These are phyloP conservation scores for Prunus mume DNA, from an alignment of 306 rosid species.

Conservation along the genomic window DNA sequence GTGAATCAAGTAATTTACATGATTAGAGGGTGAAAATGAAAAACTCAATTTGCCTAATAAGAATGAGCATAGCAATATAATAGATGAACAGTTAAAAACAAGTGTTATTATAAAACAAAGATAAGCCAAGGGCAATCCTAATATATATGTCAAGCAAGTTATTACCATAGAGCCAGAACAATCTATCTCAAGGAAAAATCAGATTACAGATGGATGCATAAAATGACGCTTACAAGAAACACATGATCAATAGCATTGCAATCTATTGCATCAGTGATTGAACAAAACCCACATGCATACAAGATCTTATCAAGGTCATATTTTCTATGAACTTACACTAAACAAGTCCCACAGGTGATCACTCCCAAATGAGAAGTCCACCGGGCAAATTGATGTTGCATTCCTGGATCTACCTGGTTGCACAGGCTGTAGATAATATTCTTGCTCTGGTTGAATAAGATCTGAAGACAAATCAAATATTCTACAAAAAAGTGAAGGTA, in stretches of 20 bases:
- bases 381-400: conserved; percentile 88
- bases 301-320: conserved; percentile 11
- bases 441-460: conserved; percentile 89
- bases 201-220: not conserved
- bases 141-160: not conserved
- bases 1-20: not conserved
- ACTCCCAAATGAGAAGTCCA: conserved; percentile 90
- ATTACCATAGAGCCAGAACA: not conserved
- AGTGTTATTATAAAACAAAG: not conserved
- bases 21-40: conserved; percentile 7
- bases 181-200: not conserved
- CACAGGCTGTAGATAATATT: conserved; percentile 82
- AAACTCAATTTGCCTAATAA: not conserved
- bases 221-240: not conserved
- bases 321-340: conserved; percentile 61
- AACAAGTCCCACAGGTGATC: conserved; percentile 95
- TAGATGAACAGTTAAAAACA: not conserved
- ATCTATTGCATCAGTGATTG: not conserved
- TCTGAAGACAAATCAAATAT: conserved; percentile 78
- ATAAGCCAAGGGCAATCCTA: not conserved
- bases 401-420: conserved; percentile 70
- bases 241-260: not conserved
- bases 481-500: conserved; percentile 47
- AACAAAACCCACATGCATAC: not conserved
- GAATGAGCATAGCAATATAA: not conserved